A percentile compares a stretch with the other conserved stretches of the same genome.
Conservation (phyloP, 768 basidiomycete species). For the Calocera viscosa region DNA sequence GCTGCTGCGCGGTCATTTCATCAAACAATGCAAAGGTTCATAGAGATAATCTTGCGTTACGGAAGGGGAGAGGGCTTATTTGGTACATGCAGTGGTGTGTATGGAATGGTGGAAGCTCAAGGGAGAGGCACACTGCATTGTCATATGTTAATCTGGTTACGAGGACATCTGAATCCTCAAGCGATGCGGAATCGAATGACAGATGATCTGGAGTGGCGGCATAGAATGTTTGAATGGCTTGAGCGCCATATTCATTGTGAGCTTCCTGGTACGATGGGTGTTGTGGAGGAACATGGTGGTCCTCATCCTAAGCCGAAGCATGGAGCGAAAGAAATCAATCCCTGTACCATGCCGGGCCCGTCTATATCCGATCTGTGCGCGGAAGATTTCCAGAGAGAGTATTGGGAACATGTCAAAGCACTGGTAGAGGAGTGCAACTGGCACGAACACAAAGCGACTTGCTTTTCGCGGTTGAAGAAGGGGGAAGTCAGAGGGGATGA, state of each 20-base stretch:
- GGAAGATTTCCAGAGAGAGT: neutral
- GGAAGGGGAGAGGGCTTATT: conserved; percentile 23
- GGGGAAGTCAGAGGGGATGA: neutral
- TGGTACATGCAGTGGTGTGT: conserved; percentile 28
- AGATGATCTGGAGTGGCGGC: conserved; percentile 18
- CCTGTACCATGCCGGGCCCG: neutral
- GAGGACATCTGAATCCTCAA: conserved; percentile 27
- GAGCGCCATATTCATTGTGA: conserved; percentile 24
- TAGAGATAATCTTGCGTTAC: conserved; percentile 10
- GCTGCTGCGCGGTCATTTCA: conserved; percentile 34
- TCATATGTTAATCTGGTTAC: conserved; percentile 34
- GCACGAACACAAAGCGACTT: neutral
- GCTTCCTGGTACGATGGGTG: conserved; percentile 15
- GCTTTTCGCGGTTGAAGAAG: neutral
- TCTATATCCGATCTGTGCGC: neutral
- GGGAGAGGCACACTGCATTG: conserved; percentile 32
- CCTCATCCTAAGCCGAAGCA: neutral
- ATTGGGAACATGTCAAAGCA: neutral
- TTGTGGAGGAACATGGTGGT: neutral
- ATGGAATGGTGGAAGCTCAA: conserved; percentile 34
- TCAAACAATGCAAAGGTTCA: conserved; percentile 30
- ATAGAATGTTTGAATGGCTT: conserved; percentile 19
- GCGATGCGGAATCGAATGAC: conserved; percentile 16
- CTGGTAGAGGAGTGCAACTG: neutral
- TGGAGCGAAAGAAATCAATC: neutral